These are phyloP conservation scores for Picocystis salinarum DNA, from an alignment of 139 green algal genomes.

Conservation along the genomic window DNA sequence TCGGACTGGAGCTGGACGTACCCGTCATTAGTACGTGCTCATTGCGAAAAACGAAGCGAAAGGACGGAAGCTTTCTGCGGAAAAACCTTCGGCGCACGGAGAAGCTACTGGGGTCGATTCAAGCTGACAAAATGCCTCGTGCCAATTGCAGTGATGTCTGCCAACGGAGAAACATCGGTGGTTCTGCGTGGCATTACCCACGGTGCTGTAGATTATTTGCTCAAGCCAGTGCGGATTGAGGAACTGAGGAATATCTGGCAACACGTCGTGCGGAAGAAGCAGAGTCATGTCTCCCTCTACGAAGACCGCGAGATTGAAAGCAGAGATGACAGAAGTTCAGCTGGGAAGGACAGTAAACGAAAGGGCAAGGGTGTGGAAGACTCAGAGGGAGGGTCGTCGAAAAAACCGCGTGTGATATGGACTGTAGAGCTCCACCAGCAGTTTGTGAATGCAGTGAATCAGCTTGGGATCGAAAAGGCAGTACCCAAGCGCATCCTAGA, in stretches of 20 bases:
- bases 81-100: too few relatives aligned
- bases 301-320: constrained; percentile 6
- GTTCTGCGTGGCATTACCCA: constrained; percentile 85
- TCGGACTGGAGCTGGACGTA: constrained; percentile 79
- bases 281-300: constrained; percentile 1
- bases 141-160: constrained; percentile 75
- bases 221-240: constrained; percentile 91
- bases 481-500: constrained; percentile 96
- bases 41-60: too few relatives aligned
- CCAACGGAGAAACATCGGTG: constrained; percentile 66
- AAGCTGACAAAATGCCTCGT: too few relatives aligned
- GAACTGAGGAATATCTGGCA: constrained; percentile 94
- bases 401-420: constrained; percentile 90
- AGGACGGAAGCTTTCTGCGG: too few relatives aligned
- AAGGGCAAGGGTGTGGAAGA: neutral
- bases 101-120: too few relatives aligned
- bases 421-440: constrained; percentile 84
- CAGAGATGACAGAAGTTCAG: constrained; percentile 2
- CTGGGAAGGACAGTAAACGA: neutral
- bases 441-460: constrained; percentile 85
- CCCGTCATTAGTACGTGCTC: constrained; percentile 79
- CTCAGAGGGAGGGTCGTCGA: constrained; percentile 14
- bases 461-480: constrained; percentile 85
- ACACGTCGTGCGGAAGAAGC: constrained; percentile 65
- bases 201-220: constrained; percentile 87